Conservation (phyloP, 192 early-diverging fungal genomes). For the Diversispora epigaea region DNA sequence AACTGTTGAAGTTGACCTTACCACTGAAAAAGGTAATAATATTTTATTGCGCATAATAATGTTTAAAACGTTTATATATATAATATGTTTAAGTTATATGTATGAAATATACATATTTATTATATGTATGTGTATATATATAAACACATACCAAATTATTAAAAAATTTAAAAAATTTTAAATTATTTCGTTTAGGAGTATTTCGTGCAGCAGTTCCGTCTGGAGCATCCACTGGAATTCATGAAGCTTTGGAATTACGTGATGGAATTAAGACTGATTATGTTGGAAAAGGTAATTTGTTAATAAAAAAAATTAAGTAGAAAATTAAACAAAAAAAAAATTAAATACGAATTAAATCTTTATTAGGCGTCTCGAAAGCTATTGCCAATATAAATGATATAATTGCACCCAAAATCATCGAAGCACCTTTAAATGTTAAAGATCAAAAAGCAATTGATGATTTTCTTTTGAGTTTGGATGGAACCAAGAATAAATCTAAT, state of each 20-base stretch:
- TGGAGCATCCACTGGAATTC: conserved; percentile 97
- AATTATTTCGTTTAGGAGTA: conserved; percentile 47
- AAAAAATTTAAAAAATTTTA: no score
- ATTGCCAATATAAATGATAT: conserved; percentile 87
- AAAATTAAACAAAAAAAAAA: background rate
- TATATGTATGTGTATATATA: no score
- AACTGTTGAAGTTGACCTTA: conserved; percentile 97
- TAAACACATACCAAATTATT: no score
- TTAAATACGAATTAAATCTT: background rate
- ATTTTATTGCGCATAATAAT: background rate
- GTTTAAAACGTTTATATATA: background rate
- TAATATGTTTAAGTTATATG: no score
- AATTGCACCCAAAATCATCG: conserved; percentile 82
- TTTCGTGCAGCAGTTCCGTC: conserved; percentile 98
- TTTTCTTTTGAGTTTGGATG: conserved; percentile 90
- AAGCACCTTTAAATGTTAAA: conserved; percentile 78
- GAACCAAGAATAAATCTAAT: conserved; percentile 93
- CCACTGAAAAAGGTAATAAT: conserved; percentile 81
- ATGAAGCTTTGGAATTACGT: conserved; percentile 98
- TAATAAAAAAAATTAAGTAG: background rate
- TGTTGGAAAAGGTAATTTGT: conserved; percentile 86
- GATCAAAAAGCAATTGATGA: conserved; percentile 89
- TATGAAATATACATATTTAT: no score
- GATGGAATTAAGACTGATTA: conserved; percentile 82
- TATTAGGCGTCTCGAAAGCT: conserved; percentile 82